Evolutionary conservation across 164 flowering plant species (phyloP).

Genomic region (Hamamelis virginiana): DNA sequence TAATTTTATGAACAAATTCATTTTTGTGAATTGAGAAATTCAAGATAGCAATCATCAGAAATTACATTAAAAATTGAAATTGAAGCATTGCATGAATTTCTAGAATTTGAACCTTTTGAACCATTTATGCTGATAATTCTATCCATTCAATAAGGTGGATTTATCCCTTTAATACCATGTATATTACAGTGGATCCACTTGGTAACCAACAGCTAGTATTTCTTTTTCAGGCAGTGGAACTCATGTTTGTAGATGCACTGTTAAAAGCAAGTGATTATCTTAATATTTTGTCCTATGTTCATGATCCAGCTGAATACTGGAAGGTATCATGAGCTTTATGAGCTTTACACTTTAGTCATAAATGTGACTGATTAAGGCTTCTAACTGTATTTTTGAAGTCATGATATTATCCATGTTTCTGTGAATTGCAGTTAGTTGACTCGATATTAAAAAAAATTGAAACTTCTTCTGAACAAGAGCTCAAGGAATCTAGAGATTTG

Average conservation of each 20-base stretch:
- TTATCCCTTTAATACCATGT: too few species aligned
- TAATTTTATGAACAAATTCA: too few species aligned
- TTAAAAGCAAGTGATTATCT: constrained; percentile 50
- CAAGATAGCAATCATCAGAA: too few species aligned
- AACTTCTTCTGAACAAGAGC: constrained; percentile 42
- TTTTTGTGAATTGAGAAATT: too few species aligned
- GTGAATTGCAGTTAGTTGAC: constrained; percentile 70
- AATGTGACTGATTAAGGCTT: constrained; percentile 2
- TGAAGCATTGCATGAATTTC: too few species aligned
- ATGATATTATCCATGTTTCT: constrained; percentile 1
- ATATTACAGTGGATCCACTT: too few species aligned
- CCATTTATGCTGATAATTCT: too few species aligned
- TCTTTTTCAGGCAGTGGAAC: constrained; percentile 59
- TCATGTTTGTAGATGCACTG: constrained; percentile 73
- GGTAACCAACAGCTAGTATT: too few species aligned
- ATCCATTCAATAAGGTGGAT: too few species aligned
- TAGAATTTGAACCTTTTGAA: too few species aligned
- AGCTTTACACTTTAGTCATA: not conserved
- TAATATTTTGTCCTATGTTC: constrained; percentile 33
- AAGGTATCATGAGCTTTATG: constrained; percentile 33
- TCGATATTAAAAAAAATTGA: constrained; percentile 71
- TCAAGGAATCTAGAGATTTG: constrained; percentile 61
- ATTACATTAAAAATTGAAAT: too few species aligned
- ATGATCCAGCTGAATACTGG: constrained; percentile 66
- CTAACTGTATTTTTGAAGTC: constrained; percentile 7